These are phyloP conservation scores for Daldinia concentrica DNA, from an alignment of 495 filamentous ascomycete species.

Conservation along the genomic window DNA sequence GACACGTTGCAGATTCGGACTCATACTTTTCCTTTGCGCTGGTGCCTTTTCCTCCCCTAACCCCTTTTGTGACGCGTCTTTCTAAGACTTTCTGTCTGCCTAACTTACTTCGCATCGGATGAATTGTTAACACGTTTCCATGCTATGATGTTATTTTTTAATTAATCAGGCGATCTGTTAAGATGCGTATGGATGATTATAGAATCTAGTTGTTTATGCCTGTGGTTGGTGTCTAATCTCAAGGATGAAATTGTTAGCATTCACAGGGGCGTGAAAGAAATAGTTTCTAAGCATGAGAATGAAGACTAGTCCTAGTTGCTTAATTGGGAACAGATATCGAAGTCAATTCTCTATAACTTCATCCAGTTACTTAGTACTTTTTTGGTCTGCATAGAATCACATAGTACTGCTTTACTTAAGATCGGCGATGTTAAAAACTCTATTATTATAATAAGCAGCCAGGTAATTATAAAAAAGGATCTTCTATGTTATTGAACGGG, in stretches of 20 bases:
- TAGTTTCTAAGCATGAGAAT: not conserved
- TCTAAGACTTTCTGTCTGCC: slow-evolving; percentile 28
- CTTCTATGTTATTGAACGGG: too few relatives aligned
- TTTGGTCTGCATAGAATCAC: not conserved
- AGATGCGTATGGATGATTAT: not conserved
- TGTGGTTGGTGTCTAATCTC: not conserved
- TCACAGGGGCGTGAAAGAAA: not conserved
- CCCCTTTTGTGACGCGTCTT: slow-evolving; percentile 12
- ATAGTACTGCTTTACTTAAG: not conserved
- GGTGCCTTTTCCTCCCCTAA: slow-evolving; percentile 4
- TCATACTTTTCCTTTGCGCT: slow-evolving; percentile 11
- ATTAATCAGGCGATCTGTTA: not conserved
- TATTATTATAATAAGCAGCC: not conserved
- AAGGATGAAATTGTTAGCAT: not conserved
- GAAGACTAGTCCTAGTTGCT: not conserved
- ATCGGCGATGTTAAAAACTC: not conserved
- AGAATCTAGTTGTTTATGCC: not conserved
- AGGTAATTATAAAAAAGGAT: too few relatives aligned
- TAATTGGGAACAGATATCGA: not conserved
- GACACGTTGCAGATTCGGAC: slow-evolving; percentile 24
- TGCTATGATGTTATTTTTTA: not conserved
- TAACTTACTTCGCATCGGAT: slow-evolving; percentile 8
- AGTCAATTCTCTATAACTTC: too few relatives aligned
- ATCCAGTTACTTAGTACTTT: too few relatives aligned
- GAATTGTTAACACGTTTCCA: slow-evolving; percentile 18